Base-by-base conservation (phyloP, 2,329 filamentous ascomycete species). In the Cytospora paraplurivora region DNA sequence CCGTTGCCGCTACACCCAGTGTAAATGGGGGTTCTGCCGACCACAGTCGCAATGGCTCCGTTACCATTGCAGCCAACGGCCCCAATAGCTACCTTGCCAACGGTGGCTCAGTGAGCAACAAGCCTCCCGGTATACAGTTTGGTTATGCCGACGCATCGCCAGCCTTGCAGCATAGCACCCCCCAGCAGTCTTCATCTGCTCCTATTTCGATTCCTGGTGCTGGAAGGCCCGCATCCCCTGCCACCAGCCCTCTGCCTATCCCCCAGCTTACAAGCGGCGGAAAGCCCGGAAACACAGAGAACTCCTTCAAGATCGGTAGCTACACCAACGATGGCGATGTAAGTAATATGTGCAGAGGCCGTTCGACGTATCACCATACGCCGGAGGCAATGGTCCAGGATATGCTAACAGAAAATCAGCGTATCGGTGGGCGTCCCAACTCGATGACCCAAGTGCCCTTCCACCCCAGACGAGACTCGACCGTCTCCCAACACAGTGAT, bases 181-280 rank as follows among this genome's bases (percentile, higher is more conserved):
- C 90, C 15, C 85, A 88, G 71, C 76, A 80, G 62, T 75, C 78
- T 67, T 77, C 77, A 68, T 79, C 85, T 68, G 83, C 81, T 44
- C 85, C 83, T 65, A 88, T 85, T 69, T 81, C 80, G 76, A 92
- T 86, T 77, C 87, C 87, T 72, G 76, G 83, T 80, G 73, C 81
- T 77, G 89, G 90, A 67, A 87, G 91, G 71, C 85, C 94, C 58
- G 88, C 88, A 55, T 96, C 93, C 53, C 95, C 95, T 7, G 88
- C 91, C 56, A 89, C 90, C 69, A 97, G 94, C 53, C 95, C 95
- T 4, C 94, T 92, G 50, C 95, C 95, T 5, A 98, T 98, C 70
- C 94, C 95, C 37, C 91, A 94, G 76, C 86, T 89, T 61, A 88
- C 89, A 38, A 91, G 88, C 72, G 95, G 93, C 72, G 92, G 93